Evolutionary conservation across 83 land plant species (phyloP).

Genomic region (Thuja plicata): DNA sequence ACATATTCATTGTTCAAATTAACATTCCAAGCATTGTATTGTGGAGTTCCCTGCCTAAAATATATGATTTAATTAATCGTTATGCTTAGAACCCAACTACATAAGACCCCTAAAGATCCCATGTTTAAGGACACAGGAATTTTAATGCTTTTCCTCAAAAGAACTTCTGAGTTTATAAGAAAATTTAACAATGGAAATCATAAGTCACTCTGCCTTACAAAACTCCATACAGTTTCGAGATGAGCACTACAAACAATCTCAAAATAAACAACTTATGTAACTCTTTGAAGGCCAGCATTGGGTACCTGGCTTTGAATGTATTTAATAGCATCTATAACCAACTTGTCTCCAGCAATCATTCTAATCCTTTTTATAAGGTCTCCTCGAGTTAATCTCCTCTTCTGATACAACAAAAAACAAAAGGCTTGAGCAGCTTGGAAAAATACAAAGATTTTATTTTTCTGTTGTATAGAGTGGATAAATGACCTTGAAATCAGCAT

Average conservation of each 20-base stretch:
- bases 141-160: not conserved
- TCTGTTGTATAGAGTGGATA: not conserved
- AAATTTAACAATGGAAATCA: not conserved
- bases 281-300: not conserved
- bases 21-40: too few species aligned
- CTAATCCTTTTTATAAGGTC: constrained; percentile 40
- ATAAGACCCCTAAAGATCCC: not conserved
- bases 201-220: not conserved
- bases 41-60: too few species aligned
- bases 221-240: not conserved
- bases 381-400: constrained; percentile 30
- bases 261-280: not conserved
- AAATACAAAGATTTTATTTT: not conserved
- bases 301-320: constrained; percentile 33
- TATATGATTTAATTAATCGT: too few species aligned
- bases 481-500: constrained; percentile 48
- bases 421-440: not conserved
- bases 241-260: not conserved
- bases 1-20: too few species aligned
- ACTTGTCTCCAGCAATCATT: constrained; percentile 38
- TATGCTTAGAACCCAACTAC: not conserved
- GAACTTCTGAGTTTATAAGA: not conserved
- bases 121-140: not conserved
- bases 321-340: constrained; percentile 37
- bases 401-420: constrained; percentile 19